Evolutionary conservation across 2,329 filamentous ascomycete genomes (phyloP).

Genomic region (Zymoseptoria crescenta): DNA sequence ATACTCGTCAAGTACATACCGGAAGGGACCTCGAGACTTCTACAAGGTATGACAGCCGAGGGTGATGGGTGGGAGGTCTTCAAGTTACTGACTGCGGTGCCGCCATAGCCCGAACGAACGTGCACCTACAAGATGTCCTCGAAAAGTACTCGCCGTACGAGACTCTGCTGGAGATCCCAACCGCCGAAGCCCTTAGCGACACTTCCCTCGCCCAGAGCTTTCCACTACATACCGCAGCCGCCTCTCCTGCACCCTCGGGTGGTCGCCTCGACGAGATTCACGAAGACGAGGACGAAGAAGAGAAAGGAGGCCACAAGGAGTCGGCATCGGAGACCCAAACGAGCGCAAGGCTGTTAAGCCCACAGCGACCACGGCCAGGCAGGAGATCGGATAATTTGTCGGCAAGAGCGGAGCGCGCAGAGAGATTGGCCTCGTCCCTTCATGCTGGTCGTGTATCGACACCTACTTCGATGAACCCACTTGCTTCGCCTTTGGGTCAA

Average conservation of each 20-base stretch:
- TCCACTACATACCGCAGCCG: slow-evolving; percentile 78
- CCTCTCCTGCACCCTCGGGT: slow-evolving; percentile 65
- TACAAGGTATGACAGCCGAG: slow-evolving; percentile 64
- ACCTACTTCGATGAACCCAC: neutral
- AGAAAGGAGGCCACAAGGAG: neutral
- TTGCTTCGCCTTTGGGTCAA: neutral
- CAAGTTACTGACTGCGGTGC: neutral
- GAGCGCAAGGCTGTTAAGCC: slow-evolving; percentile 12
- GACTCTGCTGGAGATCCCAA: slow-evolving; percentile 68
- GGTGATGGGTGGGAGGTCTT: neutral
- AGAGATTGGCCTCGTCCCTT: slow-evolving; percentile 17
- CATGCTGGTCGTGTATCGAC: slow-evolving; percentile 7
- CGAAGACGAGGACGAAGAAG: slow-evolving; percentile 76
- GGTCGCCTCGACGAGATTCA: slow-evolving; percentile 82
- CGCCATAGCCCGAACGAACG: slow-evolving; percentile 65
- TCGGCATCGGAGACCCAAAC: neutral
- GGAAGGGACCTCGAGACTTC: slow-evolving; percentile 77
- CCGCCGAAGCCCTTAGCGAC: slow-evolving; percentile 74
- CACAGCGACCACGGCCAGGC: slow-evolving; percentile 21
- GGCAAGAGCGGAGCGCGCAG: slow-evolving; percentile 11
- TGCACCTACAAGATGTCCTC: slow-evolving; percentile 55
- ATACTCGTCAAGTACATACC: slow-evolving; percentile 90
- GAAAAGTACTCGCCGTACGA: slow-evolving; percentile 77
- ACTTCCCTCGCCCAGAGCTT: slow-evolving; percentile 80
- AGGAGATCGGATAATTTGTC: slow-evolving; percentile 22